Conservation (phyloP, 2,329 filamentous ascomycete genomes). For the Akanthomyces lecanii region DNA sequence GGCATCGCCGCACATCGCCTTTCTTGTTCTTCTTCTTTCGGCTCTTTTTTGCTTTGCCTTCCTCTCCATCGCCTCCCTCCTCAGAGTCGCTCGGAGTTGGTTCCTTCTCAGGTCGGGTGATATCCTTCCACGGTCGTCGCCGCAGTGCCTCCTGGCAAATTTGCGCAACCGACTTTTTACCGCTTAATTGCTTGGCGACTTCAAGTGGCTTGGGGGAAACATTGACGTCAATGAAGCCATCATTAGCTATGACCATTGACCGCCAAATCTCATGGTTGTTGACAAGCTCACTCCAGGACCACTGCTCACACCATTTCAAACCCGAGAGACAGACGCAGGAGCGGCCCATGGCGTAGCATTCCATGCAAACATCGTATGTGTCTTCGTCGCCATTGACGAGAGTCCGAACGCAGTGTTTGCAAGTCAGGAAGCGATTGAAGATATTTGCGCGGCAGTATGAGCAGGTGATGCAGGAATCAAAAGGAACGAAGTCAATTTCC, state of each 20-base stretch:
- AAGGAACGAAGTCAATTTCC: conserved; percentile 70
- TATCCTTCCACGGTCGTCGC: conserved; percentile 75
- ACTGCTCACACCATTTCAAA: conserved; percentile 89
- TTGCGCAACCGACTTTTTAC: conserved; percentile 79
- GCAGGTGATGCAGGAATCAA: conserved; percentile 89
- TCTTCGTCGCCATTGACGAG: conserved; percentile 67
- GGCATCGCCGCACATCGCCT: conserved; percentile 61
- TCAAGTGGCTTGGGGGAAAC: conserved; percentile 67
- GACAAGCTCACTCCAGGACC: conserved; percentile 74
- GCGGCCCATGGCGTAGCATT: conserved; percentile 95
- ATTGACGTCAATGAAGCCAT: conserved; percentile 61
- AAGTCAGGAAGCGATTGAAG: conserved; percentile 94
- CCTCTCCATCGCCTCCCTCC: conserved; percentile 60
- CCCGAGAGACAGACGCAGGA: conserved; percentile 86
- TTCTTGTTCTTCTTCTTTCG: conserved; percentile 50
- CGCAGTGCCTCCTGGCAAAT: conserved; percentile 90
- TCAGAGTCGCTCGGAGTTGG: conserved; percentile 48
- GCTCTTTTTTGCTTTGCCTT: conserved; percentile 57
- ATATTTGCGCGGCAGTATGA: conserved; percentile 95
- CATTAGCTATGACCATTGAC: conserved; percentile 68
- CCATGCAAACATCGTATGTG: conserved; percentile 95
- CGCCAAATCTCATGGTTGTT: conserved; percentile 81
- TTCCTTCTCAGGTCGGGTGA: conserved; percentile 55
- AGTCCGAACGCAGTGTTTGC: conserved; percentile 71
- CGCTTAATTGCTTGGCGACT: conserved; percentile 60